A percentile compares a stretch with the other conserved stretches of the same genome.
Evolutionary conservation across 73 alveolate species (phyloP).

Genomic region (Diophrys sp.): DNA sequence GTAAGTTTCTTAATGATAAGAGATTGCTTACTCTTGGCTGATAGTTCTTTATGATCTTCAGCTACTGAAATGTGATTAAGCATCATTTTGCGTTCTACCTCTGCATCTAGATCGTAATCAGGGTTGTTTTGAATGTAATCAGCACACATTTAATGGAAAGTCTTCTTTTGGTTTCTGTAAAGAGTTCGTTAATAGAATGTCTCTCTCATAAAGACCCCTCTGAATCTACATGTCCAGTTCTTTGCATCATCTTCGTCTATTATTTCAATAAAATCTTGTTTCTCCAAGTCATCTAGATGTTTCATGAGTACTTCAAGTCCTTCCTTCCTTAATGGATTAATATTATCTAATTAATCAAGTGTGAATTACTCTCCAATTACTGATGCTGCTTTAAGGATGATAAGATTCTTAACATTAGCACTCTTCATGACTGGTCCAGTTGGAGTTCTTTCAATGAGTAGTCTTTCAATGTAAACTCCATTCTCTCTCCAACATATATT

Average conservation of each 20-base stretch:
- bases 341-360: conserved; percentile 17
- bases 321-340: conserved; percentile 47
- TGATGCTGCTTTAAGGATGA: conserved; percentile 52
- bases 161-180: not conserved
- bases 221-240: conserved; percentile 43
- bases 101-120: conserved; percentile 31
- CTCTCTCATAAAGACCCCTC: conserved; percentile 50
- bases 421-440: conserved; percentile 17
- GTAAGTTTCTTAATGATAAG: conserved; percentile 44
- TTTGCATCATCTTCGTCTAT: conserved; percentile 49
- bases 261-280: conserved; percentile 52
- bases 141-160: conserved; percentile 1
- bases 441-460: conserved; percentile 26
- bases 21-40: conserved; percentile 49
- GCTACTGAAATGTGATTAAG: conserved; percentile 37
- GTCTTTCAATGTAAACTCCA: conserved; percentile 34
- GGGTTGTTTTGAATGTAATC: conserved; percentile 5
- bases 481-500: conserved; percentile 17
- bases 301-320: conserved; percentile 20
- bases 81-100: conserved; percentile 42
- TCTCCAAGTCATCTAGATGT: conserved; percentile 30
- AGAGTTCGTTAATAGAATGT: conserved; percentile 38
- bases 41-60: conserved; percentile 52
- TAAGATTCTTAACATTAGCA: conserved; percentile 34
- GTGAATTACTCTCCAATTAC: conserved; percentile 63